These are phyloP conservation scores for Globisporangium cystogenes DNA, from an alignment of 352 stramenopile genomes.

Conservation along the genomic window DNA sequence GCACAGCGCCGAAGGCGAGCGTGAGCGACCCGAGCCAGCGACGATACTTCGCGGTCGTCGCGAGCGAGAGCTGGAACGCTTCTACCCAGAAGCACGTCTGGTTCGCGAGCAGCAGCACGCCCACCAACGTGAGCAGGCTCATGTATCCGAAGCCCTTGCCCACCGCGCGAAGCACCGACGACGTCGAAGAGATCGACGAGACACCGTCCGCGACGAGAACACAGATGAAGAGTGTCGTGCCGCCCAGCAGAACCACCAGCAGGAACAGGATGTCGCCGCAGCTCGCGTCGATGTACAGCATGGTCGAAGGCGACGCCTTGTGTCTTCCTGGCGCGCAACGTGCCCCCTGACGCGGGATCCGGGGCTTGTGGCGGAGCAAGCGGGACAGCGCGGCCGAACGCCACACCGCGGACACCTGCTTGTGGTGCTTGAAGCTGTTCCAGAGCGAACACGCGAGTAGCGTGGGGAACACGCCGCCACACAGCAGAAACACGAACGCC, in stretches of 20 bases:
- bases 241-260: slow-evolving; percentile 7
- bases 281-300: slow-evolving; percentile 18
- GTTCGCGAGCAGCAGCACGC: slow-evolving; percentile 13
- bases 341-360: slow-evolving; percentile 3
- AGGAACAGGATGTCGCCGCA: slow-evolving; percentile 21
- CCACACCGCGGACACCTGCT: slow-evolving; percentile 2
- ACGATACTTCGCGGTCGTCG: slow-evolving; percentile 17
- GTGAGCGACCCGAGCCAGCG: slow-evolving; percentile 17
- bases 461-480: slow-evolving; percentile 13
- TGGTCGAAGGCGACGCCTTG: not conserved
- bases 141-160: slow-evolving; percentile 23
- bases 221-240: slow-evolving; percentile 20
- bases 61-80: slow-evolving; percentile 17
- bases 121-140: slow-evolving; percentile 20
- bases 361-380: slow-evolving; percentile 19
- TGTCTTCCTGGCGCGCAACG: not conserved
- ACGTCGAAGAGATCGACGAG: slow-evolving; percentile 6
- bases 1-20: slow-evolving; percentile 7
- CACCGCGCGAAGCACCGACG: slow-evolving; percentile 12
- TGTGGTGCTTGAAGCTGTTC: slow-evolving; percentile 9
- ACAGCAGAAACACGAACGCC: slow-evolving; percentile 18
- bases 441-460: slow-evolving; percentile 11
- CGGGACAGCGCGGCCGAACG: not conserved
- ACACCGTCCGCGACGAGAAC: slow-evolving; percentile 7
- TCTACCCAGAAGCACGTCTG: slow-evolving; percentile 21